Evolutionary conservation across 2,329 filamentous ascomycete genomes (phyloP), one percentile per base, ranked within the genome.

Genomic region (Pseudocercospora crystallina): DNA sequence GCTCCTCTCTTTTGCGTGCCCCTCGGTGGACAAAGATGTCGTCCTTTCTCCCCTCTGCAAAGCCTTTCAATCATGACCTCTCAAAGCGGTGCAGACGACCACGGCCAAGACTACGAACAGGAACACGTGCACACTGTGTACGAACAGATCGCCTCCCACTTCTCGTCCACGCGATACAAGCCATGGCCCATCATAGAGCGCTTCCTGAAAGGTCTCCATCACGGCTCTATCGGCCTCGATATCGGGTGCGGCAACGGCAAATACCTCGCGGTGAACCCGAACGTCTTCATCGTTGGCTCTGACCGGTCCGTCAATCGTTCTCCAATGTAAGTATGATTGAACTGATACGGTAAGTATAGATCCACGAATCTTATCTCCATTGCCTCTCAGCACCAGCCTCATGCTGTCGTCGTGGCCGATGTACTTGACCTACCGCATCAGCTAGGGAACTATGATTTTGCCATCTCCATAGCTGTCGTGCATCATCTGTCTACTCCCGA

Each of bases 191-290:
- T 95, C 61, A 88, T 97, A 49, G 82, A 90, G 56, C 76, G 77
- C 32, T 97, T 96, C 69, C 80, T 97, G 32, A 73, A 77, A 43
- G 74, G 76, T 30, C 80, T 87, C 41, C 67, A 78, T 0, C 73
- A 83, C 10, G 92, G 91, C 20, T 81, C 88, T 43, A 73, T 97
- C 49, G 94, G 94, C 8, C 78, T 96, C 30, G 94, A 99, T 71
- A 79, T 97, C 49, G 94, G 94, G 54, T 97, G 94, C 72, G 94
- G 94, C 53, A 99, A 99, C 73, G 94, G 94, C 61, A 97, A 97
- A 77, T 96, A 97, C 69, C 76, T 97, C 54, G 76, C 80, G 53
- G 87, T 95, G 50, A 95, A 95, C 71, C 79, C 78, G 15, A 73
- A 82, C 61, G 73, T 96, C 42, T 90, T 88, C 73, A 86, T 96